Evolutionary conservation across 768 basidiomycete species (phyloP).

Genomic region (Suillus brevipes): DNA sequence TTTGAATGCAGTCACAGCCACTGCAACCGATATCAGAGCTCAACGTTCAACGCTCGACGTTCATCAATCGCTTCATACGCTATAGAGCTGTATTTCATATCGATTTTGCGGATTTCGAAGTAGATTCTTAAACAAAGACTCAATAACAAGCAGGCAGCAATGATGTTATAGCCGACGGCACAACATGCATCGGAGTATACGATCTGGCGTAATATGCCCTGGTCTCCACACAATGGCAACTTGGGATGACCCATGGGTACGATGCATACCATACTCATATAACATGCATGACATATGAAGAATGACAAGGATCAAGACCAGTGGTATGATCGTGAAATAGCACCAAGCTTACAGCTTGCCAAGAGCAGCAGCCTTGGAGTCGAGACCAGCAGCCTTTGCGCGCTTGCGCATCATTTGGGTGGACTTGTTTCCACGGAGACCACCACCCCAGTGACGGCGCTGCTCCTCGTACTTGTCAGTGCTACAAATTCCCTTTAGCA

Average conservation of each 20-base stretch:
- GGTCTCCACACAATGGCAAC: background rate
- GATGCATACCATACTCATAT: conserved; percentile 6
- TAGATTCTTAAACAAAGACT: background rate
- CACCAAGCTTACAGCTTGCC: conserved; percentile 58
- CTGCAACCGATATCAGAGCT: too few relatives aligned
- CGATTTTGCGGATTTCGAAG: background rate
- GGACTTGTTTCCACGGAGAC: conserved; percentile 92
- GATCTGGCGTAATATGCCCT: background rate
- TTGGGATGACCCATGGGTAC: background rate
- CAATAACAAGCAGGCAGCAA: background rate
- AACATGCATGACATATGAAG: background rate
- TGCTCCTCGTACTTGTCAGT: conserved; percentile 92
- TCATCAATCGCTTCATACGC: too few relatives aligned
- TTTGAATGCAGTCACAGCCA: background rate
- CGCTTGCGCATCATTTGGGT: conserved; percentile 92
- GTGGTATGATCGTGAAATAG: background rate
- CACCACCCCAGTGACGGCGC: conserved; percentile 94
- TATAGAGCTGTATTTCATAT: background rate
- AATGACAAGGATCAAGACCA: background rate
- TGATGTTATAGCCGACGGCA: background rate
- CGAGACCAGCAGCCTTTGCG: conserved; percentile 86
- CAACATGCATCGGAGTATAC: background rate
- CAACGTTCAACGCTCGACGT: background rate
- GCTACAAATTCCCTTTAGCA: conserved; percentile 38
- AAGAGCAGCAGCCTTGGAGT: conserved; percentile 50